phyloP scores from a whole-genome alignment of 2,329 filamentous ascomycete species.

The Epicoccum sorghinum region DNA sequence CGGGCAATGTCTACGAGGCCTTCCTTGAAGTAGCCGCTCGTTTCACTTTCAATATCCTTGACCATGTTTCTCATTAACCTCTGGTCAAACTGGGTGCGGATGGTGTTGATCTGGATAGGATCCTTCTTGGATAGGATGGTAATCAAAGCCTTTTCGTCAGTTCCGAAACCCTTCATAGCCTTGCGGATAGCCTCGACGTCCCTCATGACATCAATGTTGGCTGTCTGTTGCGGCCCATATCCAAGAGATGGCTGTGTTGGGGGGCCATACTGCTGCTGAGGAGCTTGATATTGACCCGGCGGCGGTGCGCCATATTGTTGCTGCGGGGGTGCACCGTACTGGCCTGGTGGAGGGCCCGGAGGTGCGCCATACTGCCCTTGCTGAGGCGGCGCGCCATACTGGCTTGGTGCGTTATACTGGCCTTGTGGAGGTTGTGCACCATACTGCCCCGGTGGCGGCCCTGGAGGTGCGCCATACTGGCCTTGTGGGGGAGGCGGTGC shows the following conservation, averaged over 20 bases:
- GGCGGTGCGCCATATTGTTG: slow-evolving; percentile 46
- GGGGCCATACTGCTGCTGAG: slow-evolving; percentile 44
- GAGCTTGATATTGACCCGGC: slow-evolving; percentile 21
- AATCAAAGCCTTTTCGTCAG: slow-evolving; percentile 81
- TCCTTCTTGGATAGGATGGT: slow-evolving; percentile 73
- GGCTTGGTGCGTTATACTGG: slow-evolving; percentile 25
- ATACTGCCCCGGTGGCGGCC: slow-evolving; percentile 36
- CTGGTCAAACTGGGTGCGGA: slow-evolving; percentile 68
- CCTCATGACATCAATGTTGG: slow-evolving; percentile 65
- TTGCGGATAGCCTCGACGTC: slow-evolving; percentile 75
- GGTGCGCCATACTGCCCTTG: slow-evolving; percentile 24
- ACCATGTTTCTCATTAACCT: slow-evolving; percentile 70
- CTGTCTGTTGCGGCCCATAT: slow-evolving; percentile 70
- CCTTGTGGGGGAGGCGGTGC: slow-evolving; percentile 27
- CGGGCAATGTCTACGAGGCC: slow-evolving; percentile 76
- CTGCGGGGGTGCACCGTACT: slow-evolving; percentile 42
- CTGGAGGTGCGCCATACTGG: slow-evolving; percentile 28
- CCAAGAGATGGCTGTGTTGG: slow-evolving; percentile 65
- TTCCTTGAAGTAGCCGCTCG: slow-evolving; percentile 72
- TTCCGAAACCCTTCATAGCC: slow-evolving; percentile 94
- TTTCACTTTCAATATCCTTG: slow-evolving; percentile 78
- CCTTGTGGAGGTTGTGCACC: slow-evolving; percentile 31
- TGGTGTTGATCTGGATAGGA: slow-evolving; percentile 72
- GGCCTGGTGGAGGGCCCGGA: slow-evolving; percentile 18
- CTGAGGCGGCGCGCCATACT: slow-evolving; percentile 22